Conservation (phyloP, 345 rosid genomes). For the Lepidium africanum region DNA sequence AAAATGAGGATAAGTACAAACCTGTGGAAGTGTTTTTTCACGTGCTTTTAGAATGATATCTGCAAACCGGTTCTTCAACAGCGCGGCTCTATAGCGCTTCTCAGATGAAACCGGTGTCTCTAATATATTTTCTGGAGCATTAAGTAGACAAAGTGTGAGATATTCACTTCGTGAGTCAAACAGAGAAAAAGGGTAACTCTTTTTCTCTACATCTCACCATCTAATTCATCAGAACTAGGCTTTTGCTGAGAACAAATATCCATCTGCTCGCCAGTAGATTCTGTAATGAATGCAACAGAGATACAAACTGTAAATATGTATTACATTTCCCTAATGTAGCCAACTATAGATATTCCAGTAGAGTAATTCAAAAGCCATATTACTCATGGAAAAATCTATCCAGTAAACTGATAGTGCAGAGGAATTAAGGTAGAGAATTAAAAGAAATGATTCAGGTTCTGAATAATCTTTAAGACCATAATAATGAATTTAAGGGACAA, state of each 20-base stretch:
- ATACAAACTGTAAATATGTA: background rate
- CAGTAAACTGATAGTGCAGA: background rate
- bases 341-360: background rate
- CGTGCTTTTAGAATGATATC: constrained; percentile 93
- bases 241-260: constrained; percentile 48
- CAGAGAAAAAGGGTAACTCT: constrained; percentile 16
- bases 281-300: constrained; percentile 33
- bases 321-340: background rate
- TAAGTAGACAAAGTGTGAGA: constrained; percentile 31
- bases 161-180: constrained; percentile 23
- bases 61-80: constrained; percentile 76
- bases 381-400: background rate
- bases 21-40: constrained; percentile 84
- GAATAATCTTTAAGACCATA: background rate
- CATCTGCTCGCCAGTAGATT: constrained; percentile 48
- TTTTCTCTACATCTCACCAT: constrained; percentile 42
- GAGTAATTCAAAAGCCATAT: background rate
- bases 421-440: background rate
- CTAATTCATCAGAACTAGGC: constrained; percentile 48
- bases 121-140: constrained; percentile 54
- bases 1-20: constrained; percentile 18
- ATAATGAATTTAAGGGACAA: background rate
- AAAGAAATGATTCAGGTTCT: background rate
- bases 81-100: constrained; percentile 76
- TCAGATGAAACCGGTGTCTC: constrained; percentile 74